Conservation (phyloP, 495 filamentous ascomycete species). For the Halenospora varia region DNA sequence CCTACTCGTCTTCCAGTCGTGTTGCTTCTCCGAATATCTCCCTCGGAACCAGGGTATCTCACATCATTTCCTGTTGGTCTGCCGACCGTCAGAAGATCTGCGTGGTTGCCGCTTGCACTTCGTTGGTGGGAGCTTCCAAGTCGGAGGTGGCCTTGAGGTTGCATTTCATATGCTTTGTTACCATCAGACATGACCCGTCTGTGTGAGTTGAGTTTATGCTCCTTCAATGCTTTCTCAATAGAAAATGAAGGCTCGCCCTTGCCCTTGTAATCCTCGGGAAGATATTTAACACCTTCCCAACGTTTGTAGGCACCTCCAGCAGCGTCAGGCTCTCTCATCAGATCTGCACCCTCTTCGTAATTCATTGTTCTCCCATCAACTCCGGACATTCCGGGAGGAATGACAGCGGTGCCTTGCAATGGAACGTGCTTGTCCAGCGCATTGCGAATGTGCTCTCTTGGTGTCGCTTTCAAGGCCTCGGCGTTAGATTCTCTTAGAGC, state of each 20-base stretch:
- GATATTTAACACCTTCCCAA: slow-evolving; percentile 63
- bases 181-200: slow-evolving; percentile 23
- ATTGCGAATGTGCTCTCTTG: slow-evolving; percentile 73
- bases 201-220: slow-evolving; percentile 22
- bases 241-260: slow-evolving; percentile 76
- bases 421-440: slow-evolving; percentile 72
- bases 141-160: slow-evolving; percentile 20
- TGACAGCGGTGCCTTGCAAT: slow-evolving; percentile 73
- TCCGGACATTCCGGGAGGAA: slow-evolving; percentile 69
- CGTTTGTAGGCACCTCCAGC: slow-evolving; percentile 59
- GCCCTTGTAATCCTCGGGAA: slow-evolving; percentile 67
- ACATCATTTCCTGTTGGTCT: not conserved
- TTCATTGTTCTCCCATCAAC: slow-evolving; percentile 62
- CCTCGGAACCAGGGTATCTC: slow-evolving; percentile 1
- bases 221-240: slow-evolving; percentile 59
- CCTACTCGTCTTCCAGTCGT: slow-evolving; percentile 35
- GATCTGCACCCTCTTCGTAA: slow-evolving; percentile 82
- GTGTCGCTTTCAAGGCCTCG: slow-evolving; percentile 80
- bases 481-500: slow-evolving; percentile 70
- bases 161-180: slow-evolving; percentile 37
- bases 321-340: slow-evolving; percentile 67
- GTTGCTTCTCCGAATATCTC: slow-evolving; percentile 29
- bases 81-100: not conserved
- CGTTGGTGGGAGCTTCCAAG: slow-evolving; percentile 5
- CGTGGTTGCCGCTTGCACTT: slow-evolving; percentile 18